Conservation (phyloP, 768 basidiomycete genomes). For the Galerina sulciceps region DNA sequence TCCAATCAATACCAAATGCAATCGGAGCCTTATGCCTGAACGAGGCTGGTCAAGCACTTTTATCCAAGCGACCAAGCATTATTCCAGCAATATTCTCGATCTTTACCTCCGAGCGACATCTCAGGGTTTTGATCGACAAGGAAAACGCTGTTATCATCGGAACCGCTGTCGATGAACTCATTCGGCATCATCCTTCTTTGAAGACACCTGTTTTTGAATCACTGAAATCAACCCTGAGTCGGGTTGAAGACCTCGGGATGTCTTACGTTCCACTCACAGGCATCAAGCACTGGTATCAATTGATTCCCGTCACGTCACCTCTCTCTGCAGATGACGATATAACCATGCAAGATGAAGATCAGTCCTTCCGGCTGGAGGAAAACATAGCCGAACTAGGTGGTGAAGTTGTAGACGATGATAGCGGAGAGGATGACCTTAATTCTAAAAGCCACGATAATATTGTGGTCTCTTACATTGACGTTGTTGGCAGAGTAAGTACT, state of each 20-base stretch:
- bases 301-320: slow-evolving; percentile 37
- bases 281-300: slow-evolving; percentile 68
- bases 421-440: slow-evolving; percentile 24
- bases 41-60: slow-evolving; percentile 81
- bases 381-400: slow-evolving; percentile 18
- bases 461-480: slow-evolving; percentile 79
- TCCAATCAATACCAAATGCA: slow-evolving; percentile 92
- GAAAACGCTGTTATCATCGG: slow-evolving; percentile 92
- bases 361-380: slow-evolving; percentile 7
- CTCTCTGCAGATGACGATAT: slow-evolving; percentile 38
- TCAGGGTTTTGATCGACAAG: slow-evolving; percentile 87
- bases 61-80: slow-evolving; percentile 76
- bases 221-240: slow-evolving; percentile 68
- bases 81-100: slow-evolving; percentile 85
- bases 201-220: slow-evolving; percentile 82
- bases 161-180: slow-evolving; percentile 90
- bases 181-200: slow-evolving; percentile 91
- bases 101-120: slow-evolving; percentile 83
- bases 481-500: slow-evolving; percentile 69
- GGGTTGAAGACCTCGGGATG: slow-evolving; percentile 76
- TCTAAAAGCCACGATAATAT: slow-evolving; percentile 72
- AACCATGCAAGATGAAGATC: slow-evolving; percentile 49
- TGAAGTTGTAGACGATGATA: slow-evolving; percentile 18
- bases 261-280: slow-evolving; percentile 58
- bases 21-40: slow-evolving; percentile 97